Evolutionary conservation across 345 rosid species (phyloP).

Genomic region (Firmiana major): DNA sequence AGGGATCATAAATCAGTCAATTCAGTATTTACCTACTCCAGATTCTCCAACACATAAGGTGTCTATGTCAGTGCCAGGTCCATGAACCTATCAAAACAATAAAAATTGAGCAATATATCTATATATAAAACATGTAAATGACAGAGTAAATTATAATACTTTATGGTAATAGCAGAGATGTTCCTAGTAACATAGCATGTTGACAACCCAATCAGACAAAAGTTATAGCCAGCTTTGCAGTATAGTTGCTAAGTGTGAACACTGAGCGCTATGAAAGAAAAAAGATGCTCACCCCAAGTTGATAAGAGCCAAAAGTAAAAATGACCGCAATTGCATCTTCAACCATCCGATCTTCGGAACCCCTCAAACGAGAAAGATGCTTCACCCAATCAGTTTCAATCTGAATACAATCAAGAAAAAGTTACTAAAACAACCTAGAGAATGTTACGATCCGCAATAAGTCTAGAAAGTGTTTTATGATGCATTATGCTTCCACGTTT

Average conservation of each 20-base stretch:
- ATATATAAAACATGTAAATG: not conserved
- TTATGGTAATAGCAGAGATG: not conserved
- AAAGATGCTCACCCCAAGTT: constrained; percentile 53
- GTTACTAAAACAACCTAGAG: not conserved
- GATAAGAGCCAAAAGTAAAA: constrained; percentile 69
- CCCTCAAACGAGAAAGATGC: constrained; percentile 46
- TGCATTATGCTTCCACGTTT: not conserved
- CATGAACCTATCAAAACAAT: constrained; percentile 48
- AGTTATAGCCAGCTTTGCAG: not conserved
- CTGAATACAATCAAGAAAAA: constrained; percentile 22
- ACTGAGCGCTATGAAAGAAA: not conserved
- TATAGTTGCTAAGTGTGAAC: not conserved
- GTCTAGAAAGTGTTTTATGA: no score
- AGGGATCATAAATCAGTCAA: not conserved
- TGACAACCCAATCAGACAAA: constrained; percentile 4
- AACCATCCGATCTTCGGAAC: constrained; percentile 66
- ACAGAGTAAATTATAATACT: not conserved
- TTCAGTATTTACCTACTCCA: constrained; percentile 39
- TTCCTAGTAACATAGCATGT: not conserved
- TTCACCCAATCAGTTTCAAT: constrained; percentile 66
- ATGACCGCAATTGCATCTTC: constrained; percentile 71
- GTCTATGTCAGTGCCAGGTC: constrained; percentile 72
- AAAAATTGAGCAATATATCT: constrained; percentile 18
- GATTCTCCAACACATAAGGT: constrained; percentile 70
- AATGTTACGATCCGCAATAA: constrained; percentile 37